Conservation (phyloP, 192 early-diverging fungal species). For the Podila minutissima region DNA sequence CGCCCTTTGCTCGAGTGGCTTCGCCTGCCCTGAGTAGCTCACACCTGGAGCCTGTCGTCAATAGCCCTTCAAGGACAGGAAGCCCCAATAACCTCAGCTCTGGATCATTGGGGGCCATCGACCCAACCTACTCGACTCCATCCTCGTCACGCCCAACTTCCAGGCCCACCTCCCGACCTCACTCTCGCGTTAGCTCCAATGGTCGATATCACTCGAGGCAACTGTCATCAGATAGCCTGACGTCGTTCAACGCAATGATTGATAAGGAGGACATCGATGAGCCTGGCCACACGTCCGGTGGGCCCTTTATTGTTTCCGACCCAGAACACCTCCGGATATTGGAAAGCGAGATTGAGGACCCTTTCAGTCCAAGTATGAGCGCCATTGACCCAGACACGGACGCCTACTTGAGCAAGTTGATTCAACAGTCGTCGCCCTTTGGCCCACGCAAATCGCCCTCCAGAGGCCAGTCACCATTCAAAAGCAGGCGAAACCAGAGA, state of each 20-base stretch:
- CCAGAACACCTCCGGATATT: conserved; percentile 43
- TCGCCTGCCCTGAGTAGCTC: conserved; percentile 20
- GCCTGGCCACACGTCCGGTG: conserved; percentile 16
- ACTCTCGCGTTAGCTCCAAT: conserved; percentile 35
- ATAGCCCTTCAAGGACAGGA: conserved; percentile 26
- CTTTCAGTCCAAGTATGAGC: conserved; percentile 50
- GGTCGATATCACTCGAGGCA: conserved; percentile 42
- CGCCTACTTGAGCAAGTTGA: conserved; percentile 32
- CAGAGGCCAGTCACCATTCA: conserved; percentile 42
- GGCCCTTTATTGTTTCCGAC: conserved; percentile 41
- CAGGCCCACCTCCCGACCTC: conserved; percentile 26
- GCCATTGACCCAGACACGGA: conserved; percentile 40
- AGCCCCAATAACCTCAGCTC: conserved; percentile 41
- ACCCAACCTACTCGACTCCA: conserved; percentile 36
- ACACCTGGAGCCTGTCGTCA: conserved; percentile 19
- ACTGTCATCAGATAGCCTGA: conserved; percentile 42
- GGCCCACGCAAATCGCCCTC: conserved; percentile 27
- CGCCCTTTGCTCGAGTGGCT: conserved; percentile 21
- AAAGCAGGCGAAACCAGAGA: conserved; percentile 10
- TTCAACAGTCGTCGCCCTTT: conserved; percentile 42
- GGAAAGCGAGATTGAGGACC: conserved; percentile 50
- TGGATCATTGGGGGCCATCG: conserved; percentile 17
- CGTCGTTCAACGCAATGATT: conserved; percentile 40
- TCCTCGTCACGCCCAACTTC: conserved; percentile 44
- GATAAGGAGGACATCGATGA: conserved; percentile 38